Evolutionary conservation across 768 basidiomycete species (phyloP).

Genomic region (Cystobasidium tubakii): DNA sequence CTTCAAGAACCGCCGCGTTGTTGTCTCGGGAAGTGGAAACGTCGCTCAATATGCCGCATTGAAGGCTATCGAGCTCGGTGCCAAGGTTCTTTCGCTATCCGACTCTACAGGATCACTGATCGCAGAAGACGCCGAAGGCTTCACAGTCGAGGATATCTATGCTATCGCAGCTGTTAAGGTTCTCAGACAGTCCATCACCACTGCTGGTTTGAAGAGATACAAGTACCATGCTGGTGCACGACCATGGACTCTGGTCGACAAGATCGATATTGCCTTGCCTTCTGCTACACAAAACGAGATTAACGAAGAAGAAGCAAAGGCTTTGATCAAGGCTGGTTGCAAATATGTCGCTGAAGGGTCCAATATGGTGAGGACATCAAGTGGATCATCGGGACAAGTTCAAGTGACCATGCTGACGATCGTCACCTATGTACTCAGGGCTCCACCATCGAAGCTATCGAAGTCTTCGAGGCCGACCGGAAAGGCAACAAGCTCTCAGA

Average conservation of each 20-base stretch:
- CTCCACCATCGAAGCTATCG: slow-evolving; percentile 66
- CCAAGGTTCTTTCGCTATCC: slow-evolving; percentile 64
- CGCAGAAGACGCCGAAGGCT: slow-evolving; percentile 55
- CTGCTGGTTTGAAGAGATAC: slow-evolving; percentile 35
- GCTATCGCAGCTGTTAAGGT: slow-evolving; percentile 58
- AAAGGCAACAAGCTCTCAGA: slow-evolving; percentile 48
- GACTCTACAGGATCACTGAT: slow-evolving; percentile 69
- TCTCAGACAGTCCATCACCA: slow-evolving; percentile 48
- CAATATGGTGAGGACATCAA: slow-evolving; percentile 56
- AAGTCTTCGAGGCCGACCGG: slow-evolving; percentile 64
- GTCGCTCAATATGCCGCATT: slow-evolving; percentile 65
- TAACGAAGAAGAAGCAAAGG: slow-evolving; percentile 63
- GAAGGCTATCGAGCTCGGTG: slow-evolving; percentile 71
- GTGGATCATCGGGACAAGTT: background rate
- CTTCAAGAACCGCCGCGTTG: slow-evolving; percentile 53
- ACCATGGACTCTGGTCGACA: slow-evolving; percentile 63
- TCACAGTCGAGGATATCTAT: slow-evolving; percentile 58
- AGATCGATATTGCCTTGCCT: slow-evolving; percentile 50
- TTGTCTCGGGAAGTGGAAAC: slow-evolving; percentile 61
- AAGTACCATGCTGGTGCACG: slow-evolving; percentile 53
- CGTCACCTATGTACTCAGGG: slow-evolving; percentile 50
- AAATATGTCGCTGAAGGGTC: slow-evolving; percentile 69
- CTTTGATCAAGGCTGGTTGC: slow-evolving; percentile 63
- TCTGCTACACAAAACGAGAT: slow-evolving; percentile 60
- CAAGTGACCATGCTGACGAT: background rate